Evolutionary conservation across 768 basidiomycete species (phyloP).

Genomic region (Dacryopinax spathularia): DNA sequence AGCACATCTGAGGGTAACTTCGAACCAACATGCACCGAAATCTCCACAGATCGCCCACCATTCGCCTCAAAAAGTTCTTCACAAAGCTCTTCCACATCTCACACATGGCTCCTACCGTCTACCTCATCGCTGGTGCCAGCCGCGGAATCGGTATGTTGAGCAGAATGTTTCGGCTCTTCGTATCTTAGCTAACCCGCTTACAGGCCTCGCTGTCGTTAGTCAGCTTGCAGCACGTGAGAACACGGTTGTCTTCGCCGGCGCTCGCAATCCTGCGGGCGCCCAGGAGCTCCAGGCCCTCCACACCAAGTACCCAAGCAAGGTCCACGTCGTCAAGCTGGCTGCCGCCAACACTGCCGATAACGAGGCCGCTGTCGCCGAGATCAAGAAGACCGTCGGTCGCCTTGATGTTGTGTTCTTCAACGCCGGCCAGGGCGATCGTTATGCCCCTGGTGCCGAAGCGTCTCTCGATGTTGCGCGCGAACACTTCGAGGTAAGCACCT

Average conservation of each 20-base stretch:
- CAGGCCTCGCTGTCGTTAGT: constrained; percentile 4
- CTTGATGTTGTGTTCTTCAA: constrained; percentile 17
- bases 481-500: constrained; percentile 5
- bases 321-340: constrained; percentile 12
- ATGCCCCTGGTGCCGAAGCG: neutral
- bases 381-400: constrained; percentile 12
- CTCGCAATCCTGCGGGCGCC: constrained; percentile 8
- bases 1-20: no score
- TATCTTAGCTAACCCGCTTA: neutral
- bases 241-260: constrained; percentile 14
- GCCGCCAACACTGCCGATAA: constrained; percentile 10
- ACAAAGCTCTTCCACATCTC: neutral
- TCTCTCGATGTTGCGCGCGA: neutral
- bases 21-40: neutral
- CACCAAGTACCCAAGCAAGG: constrained; percentile 1
- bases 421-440: constrained; percentile 11
- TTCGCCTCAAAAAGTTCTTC: neutral
- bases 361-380: constrained; percentile 4
- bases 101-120: neutral
- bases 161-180: neutral
- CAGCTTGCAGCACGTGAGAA: constrained; percentile 1
- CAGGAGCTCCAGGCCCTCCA: constrained; percentile 4
- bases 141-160: constrained; percentile 11
- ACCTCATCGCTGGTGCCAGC: constrained; percentile 12
- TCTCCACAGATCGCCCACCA: neutral